Evolutionary conservation across 179 eudicot genomes (phyloP), one percentile per base, ranked within the genome.

Genomic region (Drosera spatulata): DNA sequence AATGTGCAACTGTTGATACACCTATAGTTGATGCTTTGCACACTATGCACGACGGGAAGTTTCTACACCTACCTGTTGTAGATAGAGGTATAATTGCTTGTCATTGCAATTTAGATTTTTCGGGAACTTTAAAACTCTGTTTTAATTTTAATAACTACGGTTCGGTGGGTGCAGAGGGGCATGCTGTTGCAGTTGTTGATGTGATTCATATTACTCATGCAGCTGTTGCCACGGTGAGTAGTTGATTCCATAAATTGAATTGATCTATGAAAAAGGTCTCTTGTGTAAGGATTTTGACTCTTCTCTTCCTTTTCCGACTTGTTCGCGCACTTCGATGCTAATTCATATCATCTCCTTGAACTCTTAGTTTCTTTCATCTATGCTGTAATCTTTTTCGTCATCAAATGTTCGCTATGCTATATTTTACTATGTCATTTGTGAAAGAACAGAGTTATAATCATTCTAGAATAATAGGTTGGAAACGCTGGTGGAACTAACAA

Each of bases 11-110:
- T 1, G 79, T 87, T 55, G 99, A 90, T 73, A 83, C 95, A 54
- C 83, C 99, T 48, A 86, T 94, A 54, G 87, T 94, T 67, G 94
- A 94, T 79, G 97, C 97, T 74, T 75, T 94, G 73, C 97, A 90
- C 69, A 77, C 76, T 42, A 94, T 94, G 99, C 91, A 89, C 77
- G 86, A 93, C 71, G 99, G 71, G 33, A 22, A 22, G 33, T 22
- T 22, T 22, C 33, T 22, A 22, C 33, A 22, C 33, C 33, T 22
- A 22, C 96, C 99, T 47, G 95, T 94, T 66, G 74, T 94, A 65
- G 94, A 94, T 70, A 79, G 75, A 82, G 99, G 99, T 94, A 70
- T 44, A 62, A 53, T 45, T 22, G 6, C 15, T 70, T 8, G 44
- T 39, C 9, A 37, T 22, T 22, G 33, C 33, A 22, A 22, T 22